phyloP scores from a whole-genome alignment of 768 basidiomycete species.

The Phanerochaete sordida region DNA sequence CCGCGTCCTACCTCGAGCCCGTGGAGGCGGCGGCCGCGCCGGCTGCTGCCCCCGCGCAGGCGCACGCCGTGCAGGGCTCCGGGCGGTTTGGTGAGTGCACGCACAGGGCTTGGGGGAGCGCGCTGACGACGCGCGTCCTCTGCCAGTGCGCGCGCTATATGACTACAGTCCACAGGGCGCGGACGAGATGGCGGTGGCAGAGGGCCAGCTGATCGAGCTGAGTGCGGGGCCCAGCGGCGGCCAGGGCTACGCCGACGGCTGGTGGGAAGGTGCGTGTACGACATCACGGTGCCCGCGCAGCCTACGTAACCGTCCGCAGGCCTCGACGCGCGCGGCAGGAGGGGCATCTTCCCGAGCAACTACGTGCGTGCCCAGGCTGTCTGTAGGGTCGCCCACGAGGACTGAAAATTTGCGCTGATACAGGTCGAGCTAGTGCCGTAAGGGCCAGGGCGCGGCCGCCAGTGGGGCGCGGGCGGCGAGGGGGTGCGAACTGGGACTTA shows the following conservation, averaged over 20 bases:
- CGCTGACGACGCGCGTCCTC: background rate
- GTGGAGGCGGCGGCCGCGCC: slow-evolving; percentile 26
- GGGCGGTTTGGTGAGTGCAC: slow-evolving; percentile 48
- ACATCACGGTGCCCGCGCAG: background rate
- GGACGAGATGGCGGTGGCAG: slow-evolving; percentile 63
- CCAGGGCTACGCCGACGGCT: slow-evolving; percentile 68
- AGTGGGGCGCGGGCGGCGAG: background rate
- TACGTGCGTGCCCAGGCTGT: slow-evolving; percentile 60
- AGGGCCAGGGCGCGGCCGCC: slow-evolving; percentile 4
- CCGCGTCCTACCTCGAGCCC: slow-evolving; percentile 72
- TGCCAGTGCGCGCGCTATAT: slow-evolving; percentile 76
- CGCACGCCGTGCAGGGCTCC: slow-evolving; percentile 28
- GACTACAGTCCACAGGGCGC: slow-evolving; percentile 69
- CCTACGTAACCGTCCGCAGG: slow-evolving; percentile 37
- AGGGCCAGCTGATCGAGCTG: slow-evolving; percentile 61
- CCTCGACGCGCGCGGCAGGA: slow-evolving; percentile 52
- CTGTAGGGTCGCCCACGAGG: slow-evolving; percentile 8
- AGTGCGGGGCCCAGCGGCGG: slow-evolving; percentile 60
- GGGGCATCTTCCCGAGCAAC: slow-evolving; percentile 85
- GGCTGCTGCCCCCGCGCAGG: slow-evolving; percentile 3
- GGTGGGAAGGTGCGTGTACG: slow-evolving; percentile 74
- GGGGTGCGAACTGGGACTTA: background rate
- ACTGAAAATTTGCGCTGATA: slow-evolving; percentile 10
- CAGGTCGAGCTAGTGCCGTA: slow-evolving; percentile 45
- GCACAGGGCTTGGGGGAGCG: background rate